Percentiles rank a stretch among this genome's conserved stretches.
Evolutionary conservation across 1,284 basidiomycete genomes (phyloP).

Genomic region (Pseudozyma sp.): DNA sequence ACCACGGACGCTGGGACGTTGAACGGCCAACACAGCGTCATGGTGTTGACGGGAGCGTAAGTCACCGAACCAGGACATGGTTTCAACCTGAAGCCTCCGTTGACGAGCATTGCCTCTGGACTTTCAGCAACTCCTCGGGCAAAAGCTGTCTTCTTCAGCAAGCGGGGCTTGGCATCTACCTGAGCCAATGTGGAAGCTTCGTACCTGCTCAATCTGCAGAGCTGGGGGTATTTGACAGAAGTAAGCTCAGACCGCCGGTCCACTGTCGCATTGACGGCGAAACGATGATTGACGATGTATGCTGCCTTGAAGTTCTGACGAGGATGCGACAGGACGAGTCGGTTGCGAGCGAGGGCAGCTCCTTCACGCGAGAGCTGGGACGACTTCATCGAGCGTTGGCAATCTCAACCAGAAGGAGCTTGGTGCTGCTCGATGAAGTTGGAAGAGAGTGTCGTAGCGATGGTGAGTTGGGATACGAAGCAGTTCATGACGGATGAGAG

Average conservation of each 20-base stretch:
- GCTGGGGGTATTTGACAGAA: slow-evolving; percentile 46
- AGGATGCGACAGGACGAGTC: slow-evolving; percentile 53
- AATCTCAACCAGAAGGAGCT: slow-evolving; percentile 31
- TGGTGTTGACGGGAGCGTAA: slow-evolving; percentile 53
- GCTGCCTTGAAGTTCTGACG: slow-evolving; percentile 24
- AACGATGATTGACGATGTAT: not conserved
- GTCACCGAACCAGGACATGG: not conserved
- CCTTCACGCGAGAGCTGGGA: slow-evolving; percentile 43
- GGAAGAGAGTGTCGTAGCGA: slow-evolving; percentile 47
- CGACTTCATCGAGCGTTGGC: slow-evolving; percentile 39
- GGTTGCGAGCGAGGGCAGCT: slow-evolving; percentile 44
- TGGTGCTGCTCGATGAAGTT: slow-evolving; percentile 52
- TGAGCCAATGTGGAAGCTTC: slow-evolving; percentile 47
- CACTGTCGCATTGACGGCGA: not conserved
- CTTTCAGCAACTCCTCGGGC: slow-evolving; percentile 45
- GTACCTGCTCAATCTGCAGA: slow-evolving; percentile 38
- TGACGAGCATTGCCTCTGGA: not conserved
- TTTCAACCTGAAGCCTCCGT: not conserved
- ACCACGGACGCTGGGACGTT: not conserved
- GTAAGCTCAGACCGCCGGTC: slow-evolving; percentile 7
- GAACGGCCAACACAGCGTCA: slow-evolving; percentile 21
- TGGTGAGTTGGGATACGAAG: slow-evolving; percentile 11
- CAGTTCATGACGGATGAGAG: not conserved
- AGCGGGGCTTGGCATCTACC: slow-evolving; percentile 33
- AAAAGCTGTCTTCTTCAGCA: slow-evolving; percentile 53